Conservation (phyloP, 805 yeast species). For the Pichia kluyveri region DNA sequence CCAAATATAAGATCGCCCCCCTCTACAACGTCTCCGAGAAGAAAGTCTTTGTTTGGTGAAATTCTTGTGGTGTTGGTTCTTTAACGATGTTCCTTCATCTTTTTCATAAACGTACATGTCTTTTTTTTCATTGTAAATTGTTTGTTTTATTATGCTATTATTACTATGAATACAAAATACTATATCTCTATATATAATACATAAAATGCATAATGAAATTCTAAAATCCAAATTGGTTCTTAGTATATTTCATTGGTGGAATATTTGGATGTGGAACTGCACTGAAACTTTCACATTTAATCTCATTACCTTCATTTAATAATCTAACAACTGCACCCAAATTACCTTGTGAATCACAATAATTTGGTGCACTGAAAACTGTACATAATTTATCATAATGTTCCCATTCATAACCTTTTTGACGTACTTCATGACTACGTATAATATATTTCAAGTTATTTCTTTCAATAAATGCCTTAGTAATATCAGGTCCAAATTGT, state of each 20-base stretch:
- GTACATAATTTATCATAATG: constrained; percentile 83
- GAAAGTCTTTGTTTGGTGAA: not conserved
- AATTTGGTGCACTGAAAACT: constrained; percentile 97
- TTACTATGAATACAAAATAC: not conserved
- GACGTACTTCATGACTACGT: constrained; percentile 92
- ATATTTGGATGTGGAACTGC: constrained; percentile 89
- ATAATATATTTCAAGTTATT: constrained; percentile 74
- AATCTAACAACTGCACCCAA: constrained; percentile 83
- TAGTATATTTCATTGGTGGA: constrained; percentile 89
- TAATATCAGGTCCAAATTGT: constrained; percentile 95
- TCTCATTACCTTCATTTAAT: constrained; percentile 5
- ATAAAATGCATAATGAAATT: not conserved
- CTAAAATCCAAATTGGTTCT: constrained; percentile 31
- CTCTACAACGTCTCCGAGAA: constrained; percentile 32
- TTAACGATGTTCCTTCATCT: not conserved
- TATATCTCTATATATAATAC: not conserved
- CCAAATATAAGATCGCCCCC: constrained; percentile 27
- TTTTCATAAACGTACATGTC: not conserved
- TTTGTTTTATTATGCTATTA: too few relatives aligned
- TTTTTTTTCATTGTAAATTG: not conserved
- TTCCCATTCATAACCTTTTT: constrained; percentile 82
- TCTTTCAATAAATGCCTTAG: constrained; percentile 61
- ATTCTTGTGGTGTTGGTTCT: not conserved
- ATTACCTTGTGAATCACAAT: constrained; percentile 89
- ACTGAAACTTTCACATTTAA: constrained; percentile 52